Evolutionary conservation across 345 rosid genomes (phyloP), one percentile per base, ranked within the genome.

Genomic region (Arabidopsis suecica): DNA sequence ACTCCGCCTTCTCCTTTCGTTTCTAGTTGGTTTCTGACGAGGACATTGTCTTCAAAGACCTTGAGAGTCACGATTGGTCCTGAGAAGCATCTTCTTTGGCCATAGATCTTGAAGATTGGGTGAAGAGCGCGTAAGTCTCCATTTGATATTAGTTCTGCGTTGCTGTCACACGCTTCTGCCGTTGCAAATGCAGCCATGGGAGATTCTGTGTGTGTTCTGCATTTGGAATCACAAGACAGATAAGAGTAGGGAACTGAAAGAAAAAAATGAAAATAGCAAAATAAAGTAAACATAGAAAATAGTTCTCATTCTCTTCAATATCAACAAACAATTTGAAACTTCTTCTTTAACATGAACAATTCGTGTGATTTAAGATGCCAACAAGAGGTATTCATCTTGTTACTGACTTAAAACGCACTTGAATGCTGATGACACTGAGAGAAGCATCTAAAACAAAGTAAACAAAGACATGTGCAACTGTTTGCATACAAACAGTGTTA

Each of bases 41-140:
- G 68, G 9, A 91, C 91, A 33, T 94, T 91, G 88, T 94, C 95
- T 83, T 91, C 97, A 6, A 91, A 90, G 55, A 90, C 89, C 82
- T 90, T 91, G 6, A 91, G 78, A 2, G 97, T 94, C 65, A 84
- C 85, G 53, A 91, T 51, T 12, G 93, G 93, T 30, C 98, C 96
- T 0, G 89, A 84, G 81, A 94, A 94, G 41, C 79, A 69, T 25
- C 84, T 75, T 25, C 82, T 80, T 69, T 88, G 93, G 5, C 97
- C 98, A 30, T 89, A 94, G 18, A 82, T 82, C 73, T 86, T 87
- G 88, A 91, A 94, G 22, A 82, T 25, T 4, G 95, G 97, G 42
- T 87, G 85, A 65, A 94, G 77, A 38, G 87, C 91, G 0, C 93
- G 85, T 74, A 94, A 54, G 71, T 91, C 93, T 25, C 93, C 90